Percentiles rank a stretch among this genome's conserved stretches.
Conservation (phyloP, 306 rosid species). For the Benincasa hispida region DNA sequence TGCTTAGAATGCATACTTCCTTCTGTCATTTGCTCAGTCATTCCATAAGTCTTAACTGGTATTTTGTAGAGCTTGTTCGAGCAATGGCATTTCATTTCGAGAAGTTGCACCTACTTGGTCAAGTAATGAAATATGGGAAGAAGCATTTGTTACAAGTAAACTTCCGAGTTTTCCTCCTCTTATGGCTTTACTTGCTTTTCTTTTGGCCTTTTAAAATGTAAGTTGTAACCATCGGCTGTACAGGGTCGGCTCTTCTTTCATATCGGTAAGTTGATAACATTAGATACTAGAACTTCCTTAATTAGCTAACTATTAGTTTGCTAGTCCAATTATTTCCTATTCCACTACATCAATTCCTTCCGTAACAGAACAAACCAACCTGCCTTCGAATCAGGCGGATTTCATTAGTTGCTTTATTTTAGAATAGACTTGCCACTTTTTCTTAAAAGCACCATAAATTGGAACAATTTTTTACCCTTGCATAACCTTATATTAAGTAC, state of each 20-base stretch:
- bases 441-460: not conserved
- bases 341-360: not conserved
- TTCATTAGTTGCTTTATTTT: not conserved
- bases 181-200: not conserved
- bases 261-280: not conserved
- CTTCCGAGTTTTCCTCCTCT: not conserved
- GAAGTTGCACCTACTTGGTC: conserved; percentile 88
- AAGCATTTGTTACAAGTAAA: conserved; percentile 83
- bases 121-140: conserved; percentile 55
- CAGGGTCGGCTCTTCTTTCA: not conserved
- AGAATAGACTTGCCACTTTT: not conserved
- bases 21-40: not conserved
- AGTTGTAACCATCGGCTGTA: not conserved
- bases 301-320: not conserved
- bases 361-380: not conserved
- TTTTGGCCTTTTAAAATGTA: not conserved
- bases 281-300: not conserved
- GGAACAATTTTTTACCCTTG: not conserved
- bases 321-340: not conserved
- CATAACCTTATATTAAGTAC: not conserved
- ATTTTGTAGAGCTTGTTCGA: conserved; percentile 45
- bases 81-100: conserved; percentile 57
- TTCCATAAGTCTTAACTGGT: not conserved
- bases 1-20: not conserved
- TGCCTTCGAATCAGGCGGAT: not conserved